These are phyloP conservation scores for Cyanidioschyzon merolae DNA, from an alignment of 23 red algal genomes.

Conservation along the genomic window DNA sequence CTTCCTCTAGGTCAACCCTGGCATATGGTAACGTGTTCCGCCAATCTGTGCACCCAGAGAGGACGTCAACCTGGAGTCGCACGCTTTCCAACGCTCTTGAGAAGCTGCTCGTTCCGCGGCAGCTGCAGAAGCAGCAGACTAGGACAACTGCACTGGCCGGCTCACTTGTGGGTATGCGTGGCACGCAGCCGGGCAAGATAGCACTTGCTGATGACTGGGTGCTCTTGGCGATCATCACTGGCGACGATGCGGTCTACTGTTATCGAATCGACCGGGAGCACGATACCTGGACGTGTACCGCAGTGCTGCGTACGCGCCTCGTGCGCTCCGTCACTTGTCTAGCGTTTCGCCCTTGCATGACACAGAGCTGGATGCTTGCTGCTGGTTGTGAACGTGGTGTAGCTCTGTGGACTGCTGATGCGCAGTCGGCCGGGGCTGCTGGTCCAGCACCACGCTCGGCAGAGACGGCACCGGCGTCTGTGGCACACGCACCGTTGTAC, in stretches of 20 bases:
- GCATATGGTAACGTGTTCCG: too few relatives aligned
- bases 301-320: background rate
- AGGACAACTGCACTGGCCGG: too few relatives aligned
- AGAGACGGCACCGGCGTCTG: background rate
- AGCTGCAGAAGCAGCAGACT: too few relatives aligned
- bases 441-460: background rate
- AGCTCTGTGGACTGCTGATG: background rate
- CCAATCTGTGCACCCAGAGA: too few relatives aligned
- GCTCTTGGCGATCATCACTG: background rate
- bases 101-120: too few relatives aligned
- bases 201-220: background rate
- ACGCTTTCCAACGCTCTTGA: too few relatives aligned
- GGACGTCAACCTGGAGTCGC: too few relatives aligned
- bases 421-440: background rate
- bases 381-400: background rate
- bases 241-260: background rate
- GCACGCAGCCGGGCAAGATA: too few relatives aligned
- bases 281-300: background rate
- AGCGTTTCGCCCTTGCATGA: background rate
- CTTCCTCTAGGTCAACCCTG: too few relatives aligned
- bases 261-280: background rate
- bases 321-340: background rate
- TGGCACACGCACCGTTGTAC: background rate
- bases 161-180: too few relatives aligned
- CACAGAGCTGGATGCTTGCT: background rate